Conservation (phyloP, 495 filamentous ascomycete species). For the Cercophora samala region DNA sequence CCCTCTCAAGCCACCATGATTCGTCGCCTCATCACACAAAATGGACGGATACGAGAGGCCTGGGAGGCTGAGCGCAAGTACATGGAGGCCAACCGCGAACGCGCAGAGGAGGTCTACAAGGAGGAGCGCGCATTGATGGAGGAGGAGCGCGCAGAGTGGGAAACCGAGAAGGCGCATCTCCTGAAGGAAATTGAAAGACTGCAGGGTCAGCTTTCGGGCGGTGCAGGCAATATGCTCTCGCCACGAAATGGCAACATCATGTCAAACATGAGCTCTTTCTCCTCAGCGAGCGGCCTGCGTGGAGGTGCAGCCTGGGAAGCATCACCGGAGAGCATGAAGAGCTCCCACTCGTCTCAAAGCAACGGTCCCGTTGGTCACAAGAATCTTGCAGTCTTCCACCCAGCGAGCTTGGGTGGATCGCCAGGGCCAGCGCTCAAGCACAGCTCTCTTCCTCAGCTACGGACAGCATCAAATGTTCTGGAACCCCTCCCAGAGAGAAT, state of each 20-base stretch:
- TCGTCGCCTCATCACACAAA: slow-evolving; percentile 42
- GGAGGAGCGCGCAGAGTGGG: slow-evolving; percentile 41
- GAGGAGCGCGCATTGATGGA: slow-evolving; percentile 47
- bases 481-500: slow-evolving; percentile 13
- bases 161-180: slow-evolving; percentile 33
- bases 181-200: slow-evolving; percentile 32
- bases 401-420: background rate
- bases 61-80: slow-evolving; percentile 47
- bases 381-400: background rate
- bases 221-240: slow-evolving; percentile 16
- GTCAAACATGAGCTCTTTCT: slow-evolving; percentile 19
- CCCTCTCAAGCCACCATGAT: slow-evolving; percentile 32
- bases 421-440: slow-evolving; percentile 10
- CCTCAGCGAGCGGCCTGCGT: slow-evolving; percentile 20
- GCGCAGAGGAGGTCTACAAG: slow-evolving; percentile 45
- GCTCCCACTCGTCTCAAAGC: slow-evolving; percentile 30
- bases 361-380: slow-evolving; percentile 1
- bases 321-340: slow-evolving; percentile 29
- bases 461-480: slow-evolving; percentile 3
- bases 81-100: slow-evolving; percentile 43
- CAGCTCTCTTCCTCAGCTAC: slow-evolving; percentile 16
- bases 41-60: slow-evolving; percentile 37
- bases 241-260: slow-evolving; percentile 13
- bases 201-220: slow-evolving; percentile 31
- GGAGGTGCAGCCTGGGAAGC: slow-evolving; percentile 27